These are phyloP conservation scores for Daldinia caldariorum DNA, from an alignment of 495 filamentous ascomycete genomes.

Conservation along the genomic window DNA sequence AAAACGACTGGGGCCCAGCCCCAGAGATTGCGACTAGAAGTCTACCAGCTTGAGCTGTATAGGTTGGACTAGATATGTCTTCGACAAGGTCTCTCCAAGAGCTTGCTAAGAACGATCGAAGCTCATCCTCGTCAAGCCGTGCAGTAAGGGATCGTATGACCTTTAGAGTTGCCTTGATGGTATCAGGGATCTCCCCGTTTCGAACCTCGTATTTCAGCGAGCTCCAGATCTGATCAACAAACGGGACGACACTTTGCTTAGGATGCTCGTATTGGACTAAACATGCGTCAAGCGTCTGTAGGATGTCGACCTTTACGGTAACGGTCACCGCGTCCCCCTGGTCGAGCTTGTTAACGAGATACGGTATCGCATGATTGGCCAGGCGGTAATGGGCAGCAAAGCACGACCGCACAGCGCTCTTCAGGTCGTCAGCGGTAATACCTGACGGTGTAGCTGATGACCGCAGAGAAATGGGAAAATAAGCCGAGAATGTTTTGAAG, in stretches of 20 bases:
- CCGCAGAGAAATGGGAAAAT: slow-evolving; percentile 64
- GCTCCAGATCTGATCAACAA: slow-evolving; percentile 60
- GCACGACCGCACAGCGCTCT: slow-evolving; percentile 56
- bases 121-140: slow-evolving; percentile 47
- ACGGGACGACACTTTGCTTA: slow-evolving; percentile 53
- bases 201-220: slow-evolving; percentile 67
- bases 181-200: slow-evolving; percentile 63
- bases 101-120: slow-evolving; percentile 51
- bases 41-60: slow-evolving; percentile 57
- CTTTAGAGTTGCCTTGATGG: slow-evolving; percentile 57
- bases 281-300: slow-evolving; percentile 60
- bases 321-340: slow-evolving; percentile 60
- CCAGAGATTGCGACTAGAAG: slow-evolving; percentile 57
- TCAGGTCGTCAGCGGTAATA: slow-evolving; percentile 62
- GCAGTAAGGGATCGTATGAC: slow-evolving; percentile 56
- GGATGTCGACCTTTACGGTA: slow-evolving; percentile 63
- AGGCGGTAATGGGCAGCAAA: slow-evolving; percentile 56
- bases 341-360: slow-evolving; percentile 60
- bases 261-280: slow-evolving; percentile 54
- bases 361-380: slow-evolving; percentile 54
- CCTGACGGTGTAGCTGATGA: slow-evolving; percentile 53
- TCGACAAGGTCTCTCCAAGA: slow-evolving; percentile 56
- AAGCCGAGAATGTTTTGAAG: slow-evolving; percentile 60
- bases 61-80: slow-evolving; percentile 56
- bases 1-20: slow-evolving; percentile 47